Percentiles rank a stretch among this genome's conserved stretches.
Conservation (phyloP, 2,329 filamentous ascomycete genomes). For the Fusarium floridanum region DNA sequence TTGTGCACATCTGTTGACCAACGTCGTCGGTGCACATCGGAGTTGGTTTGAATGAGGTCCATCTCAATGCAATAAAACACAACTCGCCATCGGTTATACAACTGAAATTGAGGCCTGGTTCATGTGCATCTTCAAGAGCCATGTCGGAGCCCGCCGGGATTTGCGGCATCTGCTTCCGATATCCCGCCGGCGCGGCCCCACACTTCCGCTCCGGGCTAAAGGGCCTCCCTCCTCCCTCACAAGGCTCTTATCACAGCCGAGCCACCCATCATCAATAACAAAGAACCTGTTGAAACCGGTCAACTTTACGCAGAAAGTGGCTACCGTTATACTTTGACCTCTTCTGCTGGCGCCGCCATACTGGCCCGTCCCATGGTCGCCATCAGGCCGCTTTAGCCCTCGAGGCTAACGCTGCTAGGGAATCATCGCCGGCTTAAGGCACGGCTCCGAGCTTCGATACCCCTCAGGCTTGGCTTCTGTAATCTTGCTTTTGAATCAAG, state of each 20-base stretch:
- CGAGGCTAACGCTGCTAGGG: constrained; percentile 29
- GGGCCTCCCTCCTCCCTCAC: constrained; percentile 4
- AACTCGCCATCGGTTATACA: not conserved
- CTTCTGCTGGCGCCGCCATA: constrained; percentile 28
- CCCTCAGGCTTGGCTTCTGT: constrained; percentile 22
- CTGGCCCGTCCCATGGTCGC: constrained; percentile 27
- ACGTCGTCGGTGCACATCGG: not conserved
- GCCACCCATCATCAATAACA: constrained; percentile 4
- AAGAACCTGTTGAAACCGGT: constrained; percentile 15
- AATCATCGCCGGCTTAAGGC: constrained; percentile 8
- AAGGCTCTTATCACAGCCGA: constrained; percentile 9
- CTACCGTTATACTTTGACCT: constrained; percentile 15
- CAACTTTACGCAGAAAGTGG: constrained; percentile 20
- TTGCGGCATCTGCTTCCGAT: constrained; percentile 2
- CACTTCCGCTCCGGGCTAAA: constrained; percentile 23
- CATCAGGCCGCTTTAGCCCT: constrained; percentile 35
- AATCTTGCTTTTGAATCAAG: constrained; percentile 25
- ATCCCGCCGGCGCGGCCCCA: constrained; percentile 30
- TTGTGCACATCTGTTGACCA: not conserved
- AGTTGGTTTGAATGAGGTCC: not conserved
- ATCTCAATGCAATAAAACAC: too few species aligned
- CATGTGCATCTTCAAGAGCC: not conserved
- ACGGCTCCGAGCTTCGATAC: constrained; percentile 14
- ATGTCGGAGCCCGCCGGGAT: constrained; percentile 10
- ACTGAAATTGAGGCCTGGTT: not conserved